Conservation (phyloP, 768 basidiomycete species). For the Galerina marginata region DNA sequence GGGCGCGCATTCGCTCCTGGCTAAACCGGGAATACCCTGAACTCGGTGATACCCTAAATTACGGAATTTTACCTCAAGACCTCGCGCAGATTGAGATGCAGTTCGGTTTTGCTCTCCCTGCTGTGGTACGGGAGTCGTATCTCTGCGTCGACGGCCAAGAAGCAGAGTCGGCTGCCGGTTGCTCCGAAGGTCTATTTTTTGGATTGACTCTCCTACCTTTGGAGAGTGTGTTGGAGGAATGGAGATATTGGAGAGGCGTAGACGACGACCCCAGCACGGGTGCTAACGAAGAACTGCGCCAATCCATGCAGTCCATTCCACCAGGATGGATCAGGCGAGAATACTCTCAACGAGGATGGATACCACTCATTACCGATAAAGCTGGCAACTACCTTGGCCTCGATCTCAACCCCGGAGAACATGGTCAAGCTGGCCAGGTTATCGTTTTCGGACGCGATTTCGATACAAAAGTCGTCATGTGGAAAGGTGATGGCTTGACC, state of each 20-base stretch:
- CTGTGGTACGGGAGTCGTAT: slow-evolving; percentile 91
- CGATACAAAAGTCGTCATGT: slow-evolving; percentile 96
- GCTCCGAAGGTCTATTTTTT: slow-evolving; percentile 91
- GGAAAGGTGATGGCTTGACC: slow-evolving; percentile 85
- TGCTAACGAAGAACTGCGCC: slow-evolving; percentile 71
- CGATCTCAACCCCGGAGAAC: slow-evolving; percentile 86
- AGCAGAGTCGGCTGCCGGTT: slow-evolving; percentile 84
- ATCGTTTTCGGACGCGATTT: slow-evolving; percentile 99
- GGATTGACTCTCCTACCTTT: slow-evolving; percentile 92
- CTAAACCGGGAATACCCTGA: slow-evolving; percentile 89
- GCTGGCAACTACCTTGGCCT: slow-evolving; percentile 96
- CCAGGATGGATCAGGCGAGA: slow-evolving; percentile 86
- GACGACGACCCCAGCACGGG: slow-evolving; percentile 89
- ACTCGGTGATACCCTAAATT: slow-evolving; percentile 93
- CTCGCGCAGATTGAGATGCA: slow-evolving; percentile 83
- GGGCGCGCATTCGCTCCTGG: slow-evolving; percentile 85
- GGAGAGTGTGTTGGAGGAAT: slow-evolving; percentile 93
- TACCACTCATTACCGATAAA: slow-evolving; percentile 93
- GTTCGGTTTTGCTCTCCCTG: slow-evolving; percentile 84
- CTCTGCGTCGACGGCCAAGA: slow-evolving; percentile 92
- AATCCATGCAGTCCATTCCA: slow-evolving; percentile 88
- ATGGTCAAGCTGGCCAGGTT: slow-evolving; percentile 85
- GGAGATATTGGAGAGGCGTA: slow-evolving; percentile 95
- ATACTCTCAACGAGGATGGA: slow-evolving; percentile 96
- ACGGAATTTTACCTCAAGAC: slow-evolving; percentile 81